Base-by-base conservation (phyloP, 495 filamentous ascomycete genomes). In the Aspergillus biplanus region DNA sequence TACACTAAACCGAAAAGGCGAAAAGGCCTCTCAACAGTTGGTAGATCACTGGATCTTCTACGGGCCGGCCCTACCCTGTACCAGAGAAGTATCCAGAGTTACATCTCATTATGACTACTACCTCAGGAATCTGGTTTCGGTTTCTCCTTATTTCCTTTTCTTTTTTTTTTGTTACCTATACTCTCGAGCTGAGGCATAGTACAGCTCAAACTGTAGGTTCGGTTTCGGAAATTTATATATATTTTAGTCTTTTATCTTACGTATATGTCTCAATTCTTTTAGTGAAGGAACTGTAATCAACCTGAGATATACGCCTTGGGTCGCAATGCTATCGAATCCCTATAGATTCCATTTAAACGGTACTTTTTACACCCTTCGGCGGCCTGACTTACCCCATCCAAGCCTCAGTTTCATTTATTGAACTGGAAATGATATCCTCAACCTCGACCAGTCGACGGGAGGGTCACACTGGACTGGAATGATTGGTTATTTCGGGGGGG, bases 61-160 rank as follows among this genome's bases (percentile, higher is more conserved):
- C 68, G 68, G 68, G 60, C 68, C 68, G 68, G 68, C 65, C 68
- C 68, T 70, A 63, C 47, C 52, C 56, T 62, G 64, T 69, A 67
- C 67, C 67, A 67, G 58, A 60, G 52, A 63, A 61, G 53, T 33
- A 39, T 27, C 50, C 18, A 53, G 47, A 50, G 47, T 50, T 50
- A 50, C 47, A 50, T 50, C 47, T 27, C 21, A 27, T 27, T 27
- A n/a, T n/a, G 21, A 27, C 21, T 27, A 27, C 21, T 27, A 27
- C 21, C 21, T 27, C 21, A 27, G 21, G 21, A 27, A 27, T 27
- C 21, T 15, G 44, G 11, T 49, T 34, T 21, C 2, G 16, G 34
- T 18, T n/a, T 44, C 54, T 56, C 11, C 32, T 1, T 27, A 1
- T 27, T 27, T 27, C 21, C 21, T 27, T 27, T 27, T 27, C 21